A percentile compares a stretch with the other conserved stretches of the same genome.
These are phyloP conservation scores for Camellia granthamiana DNA, from an alignment of 148 eudicot species.

Conservation along the genomic window DNA sequence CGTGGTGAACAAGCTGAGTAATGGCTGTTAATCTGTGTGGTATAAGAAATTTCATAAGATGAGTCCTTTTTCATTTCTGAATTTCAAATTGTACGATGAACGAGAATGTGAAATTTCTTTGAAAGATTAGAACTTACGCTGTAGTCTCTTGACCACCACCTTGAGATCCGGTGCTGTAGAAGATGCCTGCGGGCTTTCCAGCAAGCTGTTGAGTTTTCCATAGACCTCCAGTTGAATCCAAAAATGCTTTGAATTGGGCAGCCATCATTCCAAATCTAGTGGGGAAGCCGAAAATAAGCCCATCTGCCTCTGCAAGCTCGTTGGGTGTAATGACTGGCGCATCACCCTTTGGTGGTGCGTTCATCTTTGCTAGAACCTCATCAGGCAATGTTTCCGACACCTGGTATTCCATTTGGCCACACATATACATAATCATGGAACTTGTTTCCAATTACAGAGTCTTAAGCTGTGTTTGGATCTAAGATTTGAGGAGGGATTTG, in stretches of 20 bases:
- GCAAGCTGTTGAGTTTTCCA: constrained; percentile 70
- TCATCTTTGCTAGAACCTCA: constrained; percentile 62
- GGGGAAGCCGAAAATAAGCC: constrained; percentile 71
- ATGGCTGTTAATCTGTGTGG: constrained; percentile 66
- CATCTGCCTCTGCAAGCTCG: constrained; percentile 73
- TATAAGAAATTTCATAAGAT: background rate
- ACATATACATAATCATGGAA: too few relatives aligned
- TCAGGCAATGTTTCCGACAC: constrained; percentile 66
- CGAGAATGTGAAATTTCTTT: too few relatives aligned
- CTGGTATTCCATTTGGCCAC: constrained; percentile 4
- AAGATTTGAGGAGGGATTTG: too few relatives aligned
- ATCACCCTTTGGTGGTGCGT: constrained; percentile 65
- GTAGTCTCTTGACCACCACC: constrained; percentile 93
- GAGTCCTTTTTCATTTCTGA: too few relatives aligned
- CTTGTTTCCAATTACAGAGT: too few relatives aligned
- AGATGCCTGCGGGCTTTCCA: constrained; percentile 77
- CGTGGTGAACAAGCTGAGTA: constrained; percentile 75
- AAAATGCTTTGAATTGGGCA: constrained; percentile 75
- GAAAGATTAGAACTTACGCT: constrained; percentile 36
- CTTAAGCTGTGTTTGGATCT: too few relatives aligned
- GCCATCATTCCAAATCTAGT: constrained; percentile 84
- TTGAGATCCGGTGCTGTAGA: constrained; percentile 73
- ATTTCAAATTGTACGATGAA: too few relatives aligned
- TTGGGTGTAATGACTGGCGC: constrained; percentile 49
- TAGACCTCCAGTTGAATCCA: constrained; percentile 70